Evolutionary conservation across 2,329 filamentous ascomycete species (phyloP).

Genomic region (Beauveria brongniartii): DNA sequence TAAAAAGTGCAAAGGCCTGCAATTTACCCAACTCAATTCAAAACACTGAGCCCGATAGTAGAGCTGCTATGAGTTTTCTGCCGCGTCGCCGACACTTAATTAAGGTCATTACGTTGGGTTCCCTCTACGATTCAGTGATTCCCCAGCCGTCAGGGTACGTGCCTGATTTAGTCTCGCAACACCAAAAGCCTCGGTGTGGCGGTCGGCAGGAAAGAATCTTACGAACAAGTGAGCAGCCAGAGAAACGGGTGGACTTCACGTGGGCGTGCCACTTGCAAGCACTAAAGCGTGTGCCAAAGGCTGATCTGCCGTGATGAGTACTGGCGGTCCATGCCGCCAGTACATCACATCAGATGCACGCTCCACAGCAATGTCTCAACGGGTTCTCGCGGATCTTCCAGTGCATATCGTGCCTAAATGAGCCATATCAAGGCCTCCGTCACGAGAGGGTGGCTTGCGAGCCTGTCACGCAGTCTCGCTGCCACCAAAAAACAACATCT

Average conservation of each 20-base stretch:
- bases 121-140: not conserved
- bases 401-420: not conserved
- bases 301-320: not conserved
- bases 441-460: not conserved
- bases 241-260: not conserved
- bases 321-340: not conserved
- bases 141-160: not conserved
- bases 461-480: not conserved
- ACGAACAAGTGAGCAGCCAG: not conserved
- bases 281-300: not conserved
- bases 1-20: too few relatives aligned
- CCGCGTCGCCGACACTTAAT: not conserved
- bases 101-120: too few relatives aligned
- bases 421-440: not conserved
- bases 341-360: not conserved
- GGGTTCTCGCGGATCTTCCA: not conserved
- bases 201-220: not conserved
- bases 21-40: not conserved
- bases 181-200: not conserved
- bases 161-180: not conserved
- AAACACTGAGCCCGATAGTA: not conserved
- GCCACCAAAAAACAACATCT: not conserved
- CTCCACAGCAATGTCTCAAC: not conserved
- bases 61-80: not conserved
- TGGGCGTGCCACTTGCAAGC: not conserved